phyloP scores from a whole-genome alignment of 2,329 filamentous ascomycete species.

The Colletotrichum cereale region DNA sequence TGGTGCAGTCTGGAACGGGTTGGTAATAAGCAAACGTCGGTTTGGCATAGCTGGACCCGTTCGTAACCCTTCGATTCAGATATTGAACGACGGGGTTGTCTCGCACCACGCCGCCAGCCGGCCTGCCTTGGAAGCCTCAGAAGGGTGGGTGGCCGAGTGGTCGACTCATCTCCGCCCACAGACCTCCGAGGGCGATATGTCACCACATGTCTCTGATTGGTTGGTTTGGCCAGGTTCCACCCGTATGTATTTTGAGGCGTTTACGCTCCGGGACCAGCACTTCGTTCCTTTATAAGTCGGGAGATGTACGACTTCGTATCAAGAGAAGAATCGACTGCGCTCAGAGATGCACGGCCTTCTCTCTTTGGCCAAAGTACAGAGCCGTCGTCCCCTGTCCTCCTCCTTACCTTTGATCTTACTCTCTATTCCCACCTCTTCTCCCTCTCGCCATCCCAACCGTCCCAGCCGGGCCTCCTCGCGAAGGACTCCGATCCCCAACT shows the following conservation, averaged over 20 bases:
- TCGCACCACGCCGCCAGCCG: not conserved
- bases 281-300: not conserved
- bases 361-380: not conserved
- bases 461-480: not conserved
- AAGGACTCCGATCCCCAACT: not conserved
- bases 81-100: too few relatives aligned
- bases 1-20: not conserved
- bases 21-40: not conserved
- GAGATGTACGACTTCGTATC: not conserved
- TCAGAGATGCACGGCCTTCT: not conserved
- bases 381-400: not conserved
- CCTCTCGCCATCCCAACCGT: not conserved
- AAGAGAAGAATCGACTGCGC: not conserved
- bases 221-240: not conserved
- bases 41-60: not conserved
- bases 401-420: too few relatives aligned
- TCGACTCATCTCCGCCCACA: not conserved
- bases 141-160: not conserved
- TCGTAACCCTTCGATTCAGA: not conserved
- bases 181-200: not conserved
- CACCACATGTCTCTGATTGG: not conserved
- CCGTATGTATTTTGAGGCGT: not conserved
- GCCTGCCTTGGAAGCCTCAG: not conserved
- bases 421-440: not conserved
- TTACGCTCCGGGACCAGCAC: not conserved